Evolutionary conservation across 805 yeast genomes (phyloP).

Genomic region (Teunomyces lycoperdinae): DNA sequence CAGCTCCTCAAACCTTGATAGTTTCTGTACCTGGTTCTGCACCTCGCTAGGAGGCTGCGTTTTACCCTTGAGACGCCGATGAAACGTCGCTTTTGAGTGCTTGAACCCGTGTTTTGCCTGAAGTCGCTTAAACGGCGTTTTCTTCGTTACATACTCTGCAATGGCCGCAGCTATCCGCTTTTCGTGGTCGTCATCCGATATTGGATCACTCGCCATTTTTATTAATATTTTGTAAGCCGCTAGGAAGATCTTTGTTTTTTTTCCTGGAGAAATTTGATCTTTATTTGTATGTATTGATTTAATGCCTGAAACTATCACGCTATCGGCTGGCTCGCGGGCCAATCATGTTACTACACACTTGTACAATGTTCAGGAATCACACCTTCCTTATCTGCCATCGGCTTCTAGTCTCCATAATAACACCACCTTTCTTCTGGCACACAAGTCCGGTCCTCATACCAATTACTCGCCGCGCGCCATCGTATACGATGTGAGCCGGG

Average conservation of each 20-base stretch:
- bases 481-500: constrained; percentile 77
- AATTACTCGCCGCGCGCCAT: constrained; percentile 75
- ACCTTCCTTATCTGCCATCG: constrained; percentile 49
- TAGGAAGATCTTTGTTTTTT: neutral
- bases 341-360: constrained; percentile 79
- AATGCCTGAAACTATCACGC: constrained; percentile 66
- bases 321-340: constrained; percentile 56
- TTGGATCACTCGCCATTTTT: neutral
- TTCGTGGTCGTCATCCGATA: constrained; percentile 1
- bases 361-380: constrained; percentile 74
- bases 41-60: neutral
- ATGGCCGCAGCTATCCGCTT: neutral
- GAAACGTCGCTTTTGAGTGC: constrained; percentile 1
- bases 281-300: neutral
- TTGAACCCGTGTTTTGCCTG: neutral
- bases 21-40: neutral
- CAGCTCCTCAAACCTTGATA: neutral
- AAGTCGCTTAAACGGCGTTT: neutral
- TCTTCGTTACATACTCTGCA: neutral
- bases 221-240: no score
- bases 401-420: constrained; percentile 47
- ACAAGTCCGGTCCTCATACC: constrained; percentile 22
- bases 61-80: neutral
- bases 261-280: neutral
- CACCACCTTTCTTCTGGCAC: constrained; percentile 34